phyloP scores from a whole-genome alignment of 352 stramenopile genomes.

The Globisporangium nagaii region DNA sequence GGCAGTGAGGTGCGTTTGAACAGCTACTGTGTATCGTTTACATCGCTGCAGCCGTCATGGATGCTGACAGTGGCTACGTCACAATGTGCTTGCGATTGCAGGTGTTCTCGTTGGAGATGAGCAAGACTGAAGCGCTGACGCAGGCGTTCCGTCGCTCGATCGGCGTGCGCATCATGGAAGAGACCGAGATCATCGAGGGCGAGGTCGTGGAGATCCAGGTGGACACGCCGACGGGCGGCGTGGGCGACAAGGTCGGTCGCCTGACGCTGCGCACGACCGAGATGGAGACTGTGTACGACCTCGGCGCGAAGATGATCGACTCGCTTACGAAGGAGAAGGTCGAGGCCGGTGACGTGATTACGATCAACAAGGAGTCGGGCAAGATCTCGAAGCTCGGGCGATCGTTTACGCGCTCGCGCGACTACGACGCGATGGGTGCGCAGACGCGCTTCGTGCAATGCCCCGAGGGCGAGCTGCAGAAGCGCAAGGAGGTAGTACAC shows the following conservation, averaged over 20 bases:
- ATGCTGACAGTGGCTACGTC: no score
- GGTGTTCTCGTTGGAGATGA: conserved; percentile 99
- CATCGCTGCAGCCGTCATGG: no score
- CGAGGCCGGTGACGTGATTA: conserved; percentile 98
- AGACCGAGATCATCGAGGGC: conserved; percentile 99
- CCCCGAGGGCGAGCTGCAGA: conserved; percentile 97
- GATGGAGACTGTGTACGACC: conserved; percentile 99
- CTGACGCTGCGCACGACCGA: conserved; percentile 99
- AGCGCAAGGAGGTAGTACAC: conserved; percentile 97
- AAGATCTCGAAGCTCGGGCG: conserved; percentile 98
- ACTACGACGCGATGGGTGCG: conserved; percentile 98
- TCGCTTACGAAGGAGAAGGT: conserved; percentile 98
- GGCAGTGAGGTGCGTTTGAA: conserved; percentile 84
- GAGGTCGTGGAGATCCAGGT: conserved; percentile 99
- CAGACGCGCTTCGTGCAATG: conserved; percentile 86
- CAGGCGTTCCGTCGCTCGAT: conserved; percentile 97
- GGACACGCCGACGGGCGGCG: conserved; percentile 78
- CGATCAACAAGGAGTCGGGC: conserved; percentile 98
- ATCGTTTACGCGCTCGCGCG: conserved; percentile 95
- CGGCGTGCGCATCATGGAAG: conserved; percentile 98
- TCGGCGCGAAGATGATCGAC: conserved; percentile 99
- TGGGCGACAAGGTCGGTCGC: conserved; percentile 84
- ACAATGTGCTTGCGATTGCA: neutral
- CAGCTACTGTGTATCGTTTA: no score
- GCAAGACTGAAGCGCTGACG: conserved; percentile 99